Conservation (phyloP, 495 filamentous ascomycete species). For the Hyaloscypha hepaticicola region DNA sequence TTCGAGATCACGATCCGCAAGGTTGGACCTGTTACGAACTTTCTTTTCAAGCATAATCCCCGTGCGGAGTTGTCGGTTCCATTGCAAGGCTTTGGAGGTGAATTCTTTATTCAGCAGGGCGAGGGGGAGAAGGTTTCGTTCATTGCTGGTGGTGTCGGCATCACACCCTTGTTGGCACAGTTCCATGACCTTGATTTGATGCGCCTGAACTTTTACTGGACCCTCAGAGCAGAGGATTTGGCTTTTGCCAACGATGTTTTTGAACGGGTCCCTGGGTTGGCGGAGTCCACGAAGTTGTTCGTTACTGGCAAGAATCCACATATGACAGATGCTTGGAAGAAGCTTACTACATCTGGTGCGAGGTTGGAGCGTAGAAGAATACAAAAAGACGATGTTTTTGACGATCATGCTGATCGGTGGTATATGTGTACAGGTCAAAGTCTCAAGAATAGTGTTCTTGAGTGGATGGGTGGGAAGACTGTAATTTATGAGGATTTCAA, state of each 20-base stretch:
- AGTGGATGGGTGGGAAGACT: conserved; percentile 63
- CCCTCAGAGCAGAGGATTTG: conserved; percentile 58
- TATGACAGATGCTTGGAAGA: conserved; percentile 30
- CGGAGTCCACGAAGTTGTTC: conserved; percentile 55
- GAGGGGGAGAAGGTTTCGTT: conserved; percentile 44
- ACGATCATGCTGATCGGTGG: conserved; percentile 49
- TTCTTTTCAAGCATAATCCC: conserved; percentile 58
- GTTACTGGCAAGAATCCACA: conserved; percentile 50
- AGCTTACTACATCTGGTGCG: conserved; percentile 36
- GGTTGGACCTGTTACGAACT: conserved; percentile 64
- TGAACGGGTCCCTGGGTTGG: conserved; percentile 48
- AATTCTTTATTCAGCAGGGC: conserved; percentile 52
- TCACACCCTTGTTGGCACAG: conserved; percentile 74
- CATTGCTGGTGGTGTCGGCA: conserved; percentile 75
- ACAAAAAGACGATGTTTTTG: conserved; percentile 50
- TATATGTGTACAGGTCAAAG: conserved; percentile 63
- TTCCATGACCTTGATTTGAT: conserved; percentile 46
- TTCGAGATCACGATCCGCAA: conserved; percentile 71
- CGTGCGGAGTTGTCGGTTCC: conserved; percentile 58
- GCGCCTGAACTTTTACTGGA: conserved; percentile 59
- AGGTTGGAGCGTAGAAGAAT: conserved; percentile 52
- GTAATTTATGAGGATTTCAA: conserved; percentile 68
- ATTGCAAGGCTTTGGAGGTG: conserved; percentile 71
- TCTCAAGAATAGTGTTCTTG: conserved; percentile 55
- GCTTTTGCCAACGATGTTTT: conserved; percentile 61